Evolutionary conservation across 768 basidiomycete genomes (phyloP), one percentile per base, ranked within the genome.

Genomic region (Pisolithus tinctorius): DNA sequence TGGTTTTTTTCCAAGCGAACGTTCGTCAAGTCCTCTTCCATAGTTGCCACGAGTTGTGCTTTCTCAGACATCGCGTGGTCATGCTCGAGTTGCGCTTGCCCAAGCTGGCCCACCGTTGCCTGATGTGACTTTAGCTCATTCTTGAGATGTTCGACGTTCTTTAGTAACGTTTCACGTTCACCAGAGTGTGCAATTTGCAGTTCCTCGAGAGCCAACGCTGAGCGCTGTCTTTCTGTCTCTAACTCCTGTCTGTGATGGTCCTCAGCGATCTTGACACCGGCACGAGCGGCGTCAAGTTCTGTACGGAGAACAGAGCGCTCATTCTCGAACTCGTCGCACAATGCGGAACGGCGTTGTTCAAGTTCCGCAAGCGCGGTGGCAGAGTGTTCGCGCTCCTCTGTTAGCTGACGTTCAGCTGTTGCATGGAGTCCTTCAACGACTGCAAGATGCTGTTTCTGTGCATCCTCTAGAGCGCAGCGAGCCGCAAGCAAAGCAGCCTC

Each of bases 261-360:
- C 26, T 57, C 58, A 34, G 54, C 47, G 6, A 70, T 65, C 48
- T 67, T 65, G 27, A 68, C 61, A 13, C 69, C 65, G 6, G 67
- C 58, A 61, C 82, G 85, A 62, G 81, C 70, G 8, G 78, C 71
- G 58, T 83, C 80, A 13, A 89, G 66, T 62, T 91, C 83, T 54
- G 81, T 57, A 25, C 51, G 42, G 10, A 77, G 66, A 29, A 63
- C 47, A 39, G 69, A 68, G 51, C 65, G 69, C 39, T 71, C 69
- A 52, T 64, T 67, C 26, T 62, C 57, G 29, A 75, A 60, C 20
- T 65, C 65, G 52, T 75, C 74, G 16, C 73, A 69, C 48, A 82
- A 80, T 40, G 75, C 68, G 23, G 70, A 60, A 44, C 84, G 79
- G 42, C 74, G 71, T 27, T 59, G 62, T 52, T 78, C 71, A 20